phyloP scores from a whole-genome alignment of 139 green algal genomes.

The Coccomyxa sp. region DNA sequence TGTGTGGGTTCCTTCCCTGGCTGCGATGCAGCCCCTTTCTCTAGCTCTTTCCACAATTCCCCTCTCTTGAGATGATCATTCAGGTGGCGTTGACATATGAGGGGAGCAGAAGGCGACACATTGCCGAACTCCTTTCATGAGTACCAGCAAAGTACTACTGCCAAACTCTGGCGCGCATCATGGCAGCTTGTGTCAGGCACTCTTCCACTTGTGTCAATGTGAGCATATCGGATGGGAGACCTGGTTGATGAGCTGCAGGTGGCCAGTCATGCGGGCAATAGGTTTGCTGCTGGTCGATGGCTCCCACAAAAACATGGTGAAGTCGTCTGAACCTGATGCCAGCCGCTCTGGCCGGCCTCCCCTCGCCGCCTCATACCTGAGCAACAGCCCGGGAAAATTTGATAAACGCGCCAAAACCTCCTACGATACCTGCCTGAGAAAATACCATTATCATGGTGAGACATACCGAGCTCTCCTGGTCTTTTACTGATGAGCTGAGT shows the following conservation, averaged over 20 bases:
- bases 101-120: too few species aligned
- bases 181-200: too few species aligned
- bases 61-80: background rate
- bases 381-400: slow-evolving; percentile 25
- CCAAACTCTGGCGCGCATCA: too few species aligned
- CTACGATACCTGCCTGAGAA: background rate
- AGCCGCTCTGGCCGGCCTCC: slow-evolving; percentile 73
- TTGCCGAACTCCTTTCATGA: too few species aligned
- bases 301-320: slow-evolving; percentile 95
- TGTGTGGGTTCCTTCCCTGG: too few species aligned
- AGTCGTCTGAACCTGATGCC: slow-evolving; percentile 94
- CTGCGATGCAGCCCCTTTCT: too few species aligned
- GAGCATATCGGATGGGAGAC: slow-evolving; percentile 21
- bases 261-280: slow-evolving; percentile 87
- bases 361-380: slow-evolving; percentile 59
- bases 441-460: too few species aligned
- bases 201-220: too few species aligned
- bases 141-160: too few species aligned
- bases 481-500: too few species aligned
- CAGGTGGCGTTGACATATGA: too few species aligned
- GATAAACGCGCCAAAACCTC: slow-evolving; percentile 4
- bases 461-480: too few species aligned
- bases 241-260: slow-evolving; percentile 97
- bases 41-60: background rate
- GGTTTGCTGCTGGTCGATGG: slow-evolving; percentile 60